phyloP scores from a whole-genome alignment of 2,329 filamentous ascomycete genomes.

The Diaporthe sp. region DNA sequence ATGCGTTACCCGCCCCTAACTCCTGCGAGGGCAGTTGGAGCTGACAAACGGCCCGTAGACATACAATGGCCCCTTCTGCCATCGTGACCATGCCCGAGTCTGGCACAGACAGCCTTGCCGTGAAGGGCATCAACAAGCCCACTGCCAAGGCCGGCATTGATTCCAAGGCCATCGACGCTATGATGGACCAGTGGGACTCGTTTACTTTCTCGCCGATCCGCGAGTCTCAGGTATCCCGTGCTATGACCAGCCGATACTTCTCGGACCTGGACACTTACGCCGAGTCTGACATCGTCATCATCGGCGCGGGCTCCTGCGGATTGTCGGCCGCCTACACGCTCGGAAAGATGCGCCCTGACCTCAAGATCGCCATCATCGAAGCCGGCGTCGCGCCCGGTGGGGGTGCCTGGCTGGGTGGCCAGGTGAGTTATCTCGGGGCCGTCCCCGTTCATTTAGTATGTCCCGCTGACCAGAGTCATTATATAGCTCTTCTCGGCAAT shows the following conservation, averaged over 20 bases:
- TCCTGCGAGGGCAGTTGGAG: conserved; percentile 55
- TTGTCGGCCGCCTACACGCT: conserved; percentile 88
- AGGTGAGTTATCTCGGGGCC: conserved; percentile 52
- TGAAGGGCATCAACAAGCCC: conserved; percentile 55
- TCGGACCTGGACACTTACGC: conserved; percentile 88
- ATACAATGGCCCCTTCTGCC: conserved; percentile 83
- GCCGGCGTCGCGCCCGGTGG: conserved; percentile 89
- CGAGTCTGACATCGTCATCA: conserved; percentile 93
- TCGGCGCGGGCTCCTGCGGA: conserved; percentile 91
- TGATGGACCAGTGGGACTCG: conserved; percentile 82
- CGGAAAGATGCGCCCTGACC: conserved; percentile 85
- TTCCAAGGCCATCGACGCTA: conserved; percentile 70
- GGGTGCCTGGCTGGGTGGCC: conserved; percentile 92
- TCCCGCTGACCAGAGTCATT: background rate
- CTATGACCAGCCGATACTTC: conserved; percentile 96
- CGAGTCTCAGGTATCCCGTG: conserved; percentile 91
- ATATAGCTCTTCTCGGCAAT: conserved; percentile 86
- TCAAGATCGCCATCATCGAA: conserved; percentile 93
- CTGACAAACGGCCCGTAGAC: conserved; percentile 46
- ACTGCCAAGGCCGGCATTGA: conserved; percentile 53
- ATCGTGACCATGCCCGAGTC: conserved; percentile 66
- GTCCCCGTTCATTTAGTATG: too few species aligned
- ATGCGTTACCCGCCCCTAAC: conserved; percentile 75
- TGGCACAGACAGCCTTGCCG: conserved; percentile 47
- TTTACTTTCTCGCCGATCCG: conserved; percentile 91